Conservation (phyloP, 768 basidiomycete genomes). For the Pisolithus albus region DNA sequence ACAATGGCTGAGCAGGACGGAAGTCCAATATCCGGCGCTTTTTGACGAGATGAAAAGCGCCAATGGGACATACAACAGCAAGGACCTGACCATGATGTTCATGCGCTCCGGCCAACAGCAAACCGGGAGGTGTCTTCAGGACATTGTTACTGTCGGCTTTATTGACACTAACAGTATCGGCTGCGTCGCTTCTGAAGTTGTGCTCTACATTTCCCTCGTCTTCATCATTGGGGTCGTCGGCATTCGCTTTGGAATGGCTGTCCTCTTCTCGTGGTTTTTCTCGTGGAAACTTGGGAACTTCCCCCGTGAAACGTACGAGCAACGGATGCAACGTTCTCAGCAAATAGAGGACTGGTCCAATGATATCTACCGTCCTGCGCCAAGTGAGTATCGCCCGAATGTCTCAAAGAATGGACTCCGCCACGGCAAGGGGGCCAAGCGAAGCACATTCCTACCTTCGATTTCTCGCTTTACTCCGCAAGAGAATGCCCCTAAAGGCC, state of each 20-base stretch:
- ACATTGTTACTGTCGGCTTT: slow-evolving; percentile 83
- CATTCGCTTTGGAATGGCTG: slow-evolving; percentile 94
- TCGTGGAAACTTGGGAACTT: slow-evolving; percentile 94
- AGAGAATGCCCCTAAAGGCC: slow-evolving; percentile 50
- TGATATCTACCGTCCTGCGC: slow-evolving; percentile 92
- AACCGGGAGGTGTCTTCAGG: slow-evolving; percentile 77
- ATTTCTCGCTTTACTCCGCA: slow-evolving; percentile 70
- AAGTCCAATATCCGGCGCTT: slow-evolving; percentile 76
- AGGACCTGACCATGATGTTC: slow-evolving; percentile 85
- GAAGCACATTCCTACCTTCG: slow-evolving; percentile 58
- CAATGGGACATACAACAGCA: slow-evolving; percentile 69
- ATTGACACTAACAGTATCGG: slow-evolving; percentile 93
- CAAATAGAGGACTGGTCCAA: slow-evolving; percentile 97
- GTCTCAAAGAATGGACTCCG: slow-evolving; percentile 66
- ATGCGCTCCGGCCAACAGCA: slow-evolving; percentile 61
- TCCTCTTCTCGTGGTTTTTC: slow-evolving; percentile 96
- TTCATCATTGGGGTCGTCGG: slow-evolving; percentile 97
- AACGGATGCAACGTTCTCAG: slow-evolving; percentile 80
- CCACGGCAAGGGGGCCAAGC: slow-evolving; percentile 42
- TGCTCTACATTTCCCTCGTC: slow-evolving; percentile 89
- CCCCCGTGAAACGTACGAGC: slow-evolving; percentile 85
- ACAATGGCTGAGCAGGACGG: slow-evolving; percentile 71
- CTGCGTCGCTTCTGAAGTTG: slow-evolving; percentile 91
- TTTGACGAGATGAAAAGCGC: slow-evolving; percentile 71
- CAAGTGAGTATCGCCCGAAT: slow-evolving; percentile 84